Evolutionary conservation across 2,329 filamentous ascomycete genomes (phyloP).

Genomic region (Parascedosporium putredinis): DNA sequence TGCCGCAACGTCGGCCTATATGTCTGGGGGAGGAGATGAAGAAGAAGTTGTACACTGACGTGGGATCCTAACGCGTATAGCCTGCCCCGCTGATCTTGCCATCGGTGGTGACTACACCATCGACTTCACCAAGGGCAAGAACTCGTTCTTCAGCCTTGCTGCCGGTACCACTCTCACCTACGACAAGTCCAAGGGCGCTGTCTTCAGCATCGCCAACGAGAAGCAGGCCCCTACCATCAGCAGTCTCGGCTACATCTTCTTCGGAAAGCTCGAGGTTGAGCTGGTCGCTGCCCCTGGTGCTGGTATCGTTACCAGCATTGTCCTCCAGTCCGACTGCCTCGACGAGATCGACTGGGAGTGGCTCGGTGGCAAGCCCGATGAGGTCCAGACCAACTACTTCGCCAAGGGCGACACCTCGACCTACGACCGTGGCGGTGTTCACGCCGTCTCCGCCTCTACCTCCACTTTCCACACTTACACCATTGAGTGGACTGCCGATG

Average conservation of each 20-base stretch:
- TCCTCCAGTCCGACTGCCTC: constrained; percentile 78
- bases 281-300: constrained; percentile 69
- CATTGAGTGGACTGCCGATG: constrained; percentile 56
- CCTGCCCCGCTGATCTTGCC: constrained; percentile 66
- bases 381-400: constrained; percentile 85
- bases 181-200: constrained; percentile 34
- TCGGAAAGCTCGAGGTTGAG: constrained; percentile 72
- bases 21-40: too few species aligned
- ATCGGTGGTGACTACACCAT: constrained; percentile 53
- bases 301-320: constrained; percentile 82
- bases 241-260: constrained; percentile 89
- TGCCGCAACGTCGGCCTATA: too few species aligned
- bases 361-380: constrained; percentile 59
- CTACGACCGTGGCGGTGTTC: constrained; percentile 52
- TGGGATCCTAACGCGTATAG: too few species aligned
- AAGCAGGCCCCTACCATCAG: constrained; percentile 62
- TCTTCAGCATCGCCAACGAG: constrained; percentile 57
- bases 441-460: constrained; percentile 39
- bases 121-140: constrained; percentile 69
- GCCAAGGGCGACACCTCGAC: constrained; percentile 60
- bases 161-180: constrained; percentile 39
- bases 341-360: constrained; percentile 80
- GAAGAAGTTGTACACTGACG: too few species aligned
- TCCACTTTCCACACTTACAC: constrained; percentile 53
- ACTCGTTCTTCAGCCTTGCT: constrained; percentile 39